Conservation (phyloP, 805 yeast genomes). For the Candida coquimbonensis region DNA sequence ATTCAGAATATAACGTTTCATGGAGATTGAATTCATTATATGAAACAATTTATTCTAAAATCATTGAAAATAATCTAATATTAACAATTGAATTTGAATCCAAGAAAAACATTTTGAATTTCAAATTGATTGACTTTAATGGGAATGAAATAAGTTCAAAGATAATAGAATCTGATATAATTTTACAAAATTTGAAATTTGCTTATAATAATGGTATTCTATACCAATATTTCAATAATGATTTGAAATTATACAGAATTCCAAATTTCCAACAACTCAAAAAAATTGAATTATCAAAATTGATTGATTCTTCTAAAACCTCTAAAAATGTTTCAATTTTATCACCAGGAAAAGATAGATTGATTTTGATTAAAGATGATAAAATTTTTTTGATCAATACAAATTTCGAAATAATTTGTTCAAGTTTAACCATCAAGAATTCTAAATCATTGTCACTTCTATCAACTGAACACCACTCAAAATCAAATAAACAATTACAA, state of each 20-base stretch:
- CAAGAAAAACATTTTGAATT: conserved; percentile 15
- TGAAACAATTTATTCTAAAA: conserved; percentile 8
- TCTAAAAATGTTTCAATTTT: conserved; percentile 9
- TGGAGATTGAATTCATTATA: conserved; percentile 17
- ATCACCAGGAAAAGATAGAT: conserved; percentile 23
- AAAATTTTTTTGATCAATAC: conserved; percentile 32
- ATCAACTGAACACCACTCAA: too few species aligned
- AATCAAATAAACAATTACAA: background rate
- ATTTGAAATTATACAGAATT: conserved; percentile 12
- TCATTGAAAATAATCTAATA: conserved; percentile 13
- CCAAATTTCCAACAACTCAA: conserved; percentile 20
- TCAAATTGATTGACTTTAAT: conserved; percentile 11
- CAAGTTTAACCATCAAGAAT: background rate
- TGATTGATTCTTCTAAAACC: background rate
- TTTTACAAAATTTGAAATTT: conserved; percentile 8
- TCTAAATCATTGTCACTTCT: too few species aligned
- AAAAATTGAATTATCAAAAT: conserved; percentile 5
- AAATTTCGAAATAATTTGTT: conserved; percentile 21
- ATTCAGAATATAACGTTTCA: conserved; percentile 2
- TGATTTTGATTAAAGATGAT: conserved; percentile 18
- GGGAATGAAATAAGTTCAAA: conserved; percentile 22
- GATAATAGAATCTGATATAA: conserved; percentile 14
- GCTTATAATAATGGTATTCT: conserved; percentile 16
- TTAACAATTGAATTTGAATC: conserved; percentile 4
- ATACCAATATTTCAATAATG: conserved; percentile 14